phyloP scores from a whole-genome alignment of 2,329 filamentous ascomycete genomes.

The Microdochium bolleyi region DNA sequence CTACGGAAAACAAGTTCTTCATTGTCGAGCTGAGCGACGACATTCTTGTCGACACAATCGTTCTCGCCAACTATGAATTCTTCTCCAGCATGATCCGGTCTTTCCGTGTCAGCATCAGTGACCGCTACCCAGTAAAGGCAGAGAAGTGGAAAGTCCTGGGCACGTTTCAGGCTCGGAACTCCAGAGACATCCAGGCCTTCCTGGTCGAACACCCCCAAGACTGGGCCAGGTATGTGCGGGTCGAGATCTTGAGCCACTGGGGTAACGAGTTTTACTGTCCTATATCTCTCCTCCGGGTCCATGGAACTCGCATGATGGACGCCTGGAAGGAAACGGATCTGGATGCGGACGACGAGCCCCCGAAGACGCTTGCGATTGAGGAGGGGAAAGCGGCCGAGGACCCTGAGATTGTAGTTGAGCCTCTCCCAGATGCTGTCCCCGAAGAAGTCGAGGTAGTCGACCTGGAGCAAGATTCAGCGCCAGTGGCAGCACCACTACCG shows the following conservation, averaged over 20 bases:
- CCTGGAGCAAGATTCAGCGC: slow-evolving; percentile 7
- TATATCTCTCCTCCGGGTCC: slow-evolving; percentile 79
- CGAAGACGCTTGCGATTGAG: slow-evolving; percentile 4
- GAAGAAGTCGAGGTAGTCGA: slow-evolving; percentile 10
- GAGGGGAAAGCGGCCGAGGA: slow-evolving; percentile 15
- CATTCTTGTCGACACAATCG: slow-evolving; percentile 83
- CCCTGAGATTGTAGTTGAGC: slow-evolving; percentile 16
- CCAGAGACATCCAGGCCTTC: slow-evolving; percentile 89
- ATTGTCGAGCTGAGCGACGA: slow-evolving; percentile 89
- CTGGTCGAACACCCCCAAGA: slow-evolving; percentile 90
- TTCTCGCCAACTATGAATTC: slow-evolving; percentile 98
- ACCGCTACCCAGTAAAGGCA: slow-evolving; percentile 85
- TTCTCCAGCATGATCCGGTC: slow-evolving; percentile 94
- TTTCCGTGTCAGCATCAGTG: slow-evolving; percentile 86
- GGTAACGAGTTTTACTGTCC: slow-evolving; percentile 97
- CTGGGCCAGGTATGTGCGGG: slow-evolving; percentile 85
- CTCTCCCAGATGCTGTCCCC: slow-evolving; percentile 8
- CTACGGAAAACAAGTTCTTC: slow-evolving; percentile 80
- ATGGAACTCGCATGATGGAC: slow-evolving; percentile 94
- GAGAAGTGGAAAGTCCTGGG: slow-evolving; percentile 90
- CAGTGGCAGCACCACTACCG: slow-evolving; percentile 13
- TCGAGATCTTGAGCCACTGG: slow-evolving; percentile 90
- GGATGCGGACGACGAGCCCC: slow-evolving; percentile 45
- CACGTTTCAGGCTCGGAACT: slow-evolving; percentile 85
- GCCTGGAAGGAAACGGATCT: slow-evolving; percentile 78